Evolutionary conservation across 164 flowering plant genomes (phyloP), one percentile per base, ranked within the genome.

Genomic region (Magnolia changhungtana): DNA sequence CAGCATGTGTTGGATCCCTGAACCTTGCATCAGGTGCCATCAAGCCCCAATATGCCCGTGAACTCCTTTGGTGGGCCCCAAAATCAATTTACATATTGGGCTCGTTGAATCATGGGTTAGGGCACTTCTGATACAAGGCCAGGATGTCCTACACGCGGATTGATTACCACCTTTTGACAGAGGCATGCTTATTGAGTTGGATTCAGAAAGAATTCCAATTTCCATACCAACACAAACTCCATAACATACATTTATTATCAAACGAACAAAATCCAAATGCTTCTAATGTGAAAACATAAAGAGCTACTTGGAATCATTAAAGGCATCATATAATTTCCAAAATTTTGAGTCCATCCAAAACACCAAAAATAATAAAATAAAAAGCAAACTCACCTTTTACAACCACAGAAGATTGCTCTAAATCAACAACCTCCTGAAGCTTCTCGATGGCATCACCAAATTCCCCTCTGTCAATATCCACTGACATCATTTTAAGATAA

Each of bases 381-480:
- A 64, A 67, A 27, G 5, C 0, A 37, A 74, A 20, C 65, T 75
- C 65, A 92, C 98, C 95, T 91, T 82, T 90, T 77, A 91, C 78
- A 74, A 82, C 87, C 71, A 90, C 52, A 37, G 86, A 83, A 72
- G 88, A 83, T 50, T 69, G 58, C 4, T 76, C 19, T 64, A 89
- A 79, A 63, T 84, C 90, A 74, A 83, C 79, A 78, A 93, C 77
- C 55, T 7, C 72, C 76, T 85, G 78, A 8, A 93, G 88, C 55
- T 84, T 88, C 63, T 89, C 95, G 24, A 89, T 81, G 8, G 97
- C 98, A 69, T 85, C 91, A 50, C 70, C 73, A 29, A 81, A 78
- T 68, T 86, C 84, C 49, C 92, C 98, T 59, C 99, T 95, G 78
- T 61, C n/a, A 49, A 59, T 29, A 18, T 2, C 16, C 16, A 23